Evolutionary conservation across 1,284 basidiomycete genomes (phyloP).

Genomic region (Irpex sp.): DNA sequence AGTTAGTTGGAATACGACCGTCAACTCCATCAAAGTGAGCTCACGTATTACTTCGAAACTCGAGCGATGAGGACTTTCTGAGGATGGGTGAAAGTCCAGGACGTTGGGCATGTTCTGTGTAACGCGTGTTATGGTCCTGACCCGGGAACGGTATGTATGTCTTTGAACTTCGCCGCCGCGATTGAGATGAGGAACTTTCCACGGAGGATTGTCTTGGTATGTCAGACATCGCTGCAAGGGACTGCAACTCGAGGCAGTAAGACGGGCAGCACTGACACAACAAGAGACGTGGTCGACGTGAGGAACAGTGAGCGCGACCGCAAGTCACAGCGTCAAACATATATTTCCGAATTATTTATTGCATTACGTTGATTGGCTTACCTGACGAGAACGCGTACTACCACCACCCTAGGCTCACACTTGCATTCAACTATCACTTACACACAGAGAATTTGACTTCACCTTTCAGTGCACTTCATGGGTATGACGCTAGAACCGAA

Average conservation of each 20-base stretch:
- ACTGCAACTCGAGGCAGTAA: neutral
- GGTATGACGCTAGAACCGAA: constrained; percentile 43
- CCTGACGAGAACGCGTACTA: neutral
- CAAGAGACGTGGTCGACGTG: constrained; percentile 1
- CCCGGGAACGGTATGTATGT: constrained; percentile 8
- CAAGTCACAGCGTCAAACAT: neutral
- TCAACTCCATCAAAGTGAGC: constrained; percentile 2
- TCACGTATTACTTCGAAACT: constrained; percentile 22
- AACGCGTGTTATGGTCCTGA: constrained; percentile 8
- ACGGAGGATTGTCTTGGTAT: constrained; percentile 3
- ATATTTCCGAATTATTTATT: neutral
- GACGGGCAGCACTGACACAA: neutral
- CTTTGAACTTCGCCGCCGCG: neutral
- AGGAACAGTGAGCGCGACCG: neutral
- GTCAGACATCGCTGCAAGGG: neutral
- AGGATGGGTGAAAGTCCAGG: constrained; percentile 15
- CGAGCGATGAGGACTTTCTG: constrained; percentile 14
- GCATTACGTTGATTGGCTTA: neutral
- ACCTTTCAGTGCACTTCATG: constrained; percentile 27
- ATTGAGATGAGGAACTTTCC: constrained; percentile 13
- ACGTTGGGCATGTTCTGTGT: constrained; percentile 14
- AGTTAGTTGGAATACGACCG: neutral
- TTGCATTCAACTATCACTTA: neutral
- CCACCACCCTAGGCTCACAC: neutral
- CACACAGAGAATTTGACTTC: neutral